These are phyloP conservation scores for Cercospora brassicicola DNA, from an alignment of 2,329 filamentous ascomycete species.

Conservation along the genomic window DNA sequence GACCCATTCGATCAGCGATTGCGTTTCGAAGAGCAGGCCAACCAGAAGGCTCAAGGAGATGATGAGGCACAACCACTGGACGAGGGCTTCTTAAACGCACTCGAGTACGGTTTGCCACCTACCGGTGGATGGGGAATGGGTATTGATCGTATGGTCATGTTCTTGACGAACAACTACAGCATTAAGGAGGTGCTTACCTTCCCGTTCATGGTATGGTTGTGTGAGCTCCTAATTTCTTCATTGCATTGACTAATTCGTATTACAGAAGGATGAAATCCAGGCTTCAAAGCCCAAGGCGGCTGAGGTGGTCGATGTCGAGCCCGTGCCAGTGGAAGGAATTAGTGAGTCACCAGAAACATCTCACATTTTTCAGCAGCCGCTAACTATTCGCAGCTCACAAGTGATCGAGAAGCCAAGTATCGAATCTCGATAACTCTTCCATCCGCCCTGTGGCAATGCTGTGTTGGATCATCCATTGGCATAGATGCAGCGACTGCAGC, in stretches of 20 bases:
- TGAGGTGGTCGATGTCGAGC: constrained; percentile 62
- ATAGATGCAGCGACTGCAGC: neutral
- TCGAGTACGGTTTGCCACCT: constrained; percentile 88
- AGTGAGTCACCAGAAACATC: neutral
- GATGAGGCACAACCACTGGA: constrained; percentile 96
- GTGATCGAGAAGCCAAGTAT: neutral
- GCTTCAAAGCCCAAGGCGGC: constrained; percentile 54
- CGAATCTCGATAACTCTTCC: neutral
- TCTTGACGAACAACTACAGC: constrained; percentile 90
- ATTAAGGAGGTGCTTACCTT: constrained; percentile 97
- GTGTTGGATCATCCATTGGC: neutral
- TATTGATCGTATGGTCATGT: constrained; percentile 92
- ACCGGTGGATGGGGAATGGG: constrained; percentile 95
- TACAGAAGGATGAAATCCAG: constrained; percentile 67
- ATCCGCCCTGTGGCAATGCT: neutral
- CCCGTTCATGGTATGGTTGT: constrained; percentile 72
- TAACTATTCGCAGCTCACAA: constrained; percentile 5
- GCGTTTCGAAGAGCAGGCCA: constrained; percentile 90
- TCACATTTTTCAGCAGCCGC: neutral
- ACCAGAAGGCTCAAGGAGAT: constrained; percentile 93
- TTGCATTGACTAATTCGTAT: neutral
- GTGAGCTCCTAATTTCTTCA: neutral
- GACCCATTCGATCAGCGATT: constrained; percentile 92
- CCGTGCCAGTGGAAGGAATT: constrained; percentile 57
- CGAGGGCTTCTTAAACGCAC: constrained; percentile 86